These are phyloP conservation scores for Sarcomyxa edulis DNA, from an alignment of 768 basidiomycete genomes.

Conservation along the genomic window DNA sequence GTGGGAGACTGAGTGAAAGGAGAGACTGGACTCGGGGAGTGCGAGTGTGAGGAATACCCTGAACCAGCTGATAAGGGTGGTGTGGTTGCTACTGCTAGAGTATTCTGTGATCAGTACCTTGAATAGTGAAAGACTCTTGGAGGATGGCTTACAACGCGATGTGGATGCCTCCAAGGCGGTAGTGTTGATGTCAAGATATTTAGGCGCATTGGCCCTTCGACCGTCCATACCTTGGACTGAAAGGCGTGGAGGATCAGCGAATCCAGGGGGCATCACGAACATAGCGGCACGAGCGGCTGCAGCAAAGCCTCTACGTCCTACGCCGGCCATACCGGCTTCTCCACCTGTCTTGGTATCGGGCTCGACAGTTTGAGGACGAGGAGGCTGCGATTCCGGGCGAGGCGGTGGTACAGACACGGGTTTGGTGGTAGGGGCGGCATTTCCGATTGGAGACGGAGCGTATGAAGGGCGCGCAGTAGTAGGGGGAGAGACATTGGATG, in stretches of 20 bases:
- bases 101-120: constrained; percentile 13
- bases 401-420: constrained; percentile 9
- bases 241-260: constrained; percentile 10
- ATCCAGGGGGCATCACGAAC: constrained; percentile 21
- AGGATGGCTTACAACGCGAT: constrained; percentile 30
- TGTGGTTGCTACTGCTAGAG: constrained; percentile 23
- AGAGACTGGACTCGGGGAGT: constrained; percentile 36
- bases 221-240: constrained; percentile 6
- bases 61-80: constrained; percentile 46
- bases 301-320: constrained; percentile 68
- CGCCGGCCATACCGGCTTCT: constrained; percentile 86
- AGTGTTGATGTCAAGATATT: constrained; percentile 42
- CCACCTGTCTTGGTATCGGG: constrained; percentile 73
- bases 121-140: constrained; percentile 7
- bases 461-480: constrained; percentile 1
- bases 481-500: not conserved
- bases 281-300: constrained; percentile 56
- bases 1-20: constrained; percentile 31
- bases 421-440: not conserved
- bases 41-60: constrained; percentile 30
- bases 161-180: no score
- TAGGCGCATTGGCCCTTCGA: constrained; percentile 31
- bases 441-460: constrained; percentile 2
- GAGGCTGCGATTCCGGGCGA: constrained; percentile 11
- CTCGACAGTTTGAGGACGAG: constrained; percentile 21